Evolutionary conservation across 306 rosid genomes (phyloP).

Genomic region (Sphenostylis stenocarpa): DNA sequence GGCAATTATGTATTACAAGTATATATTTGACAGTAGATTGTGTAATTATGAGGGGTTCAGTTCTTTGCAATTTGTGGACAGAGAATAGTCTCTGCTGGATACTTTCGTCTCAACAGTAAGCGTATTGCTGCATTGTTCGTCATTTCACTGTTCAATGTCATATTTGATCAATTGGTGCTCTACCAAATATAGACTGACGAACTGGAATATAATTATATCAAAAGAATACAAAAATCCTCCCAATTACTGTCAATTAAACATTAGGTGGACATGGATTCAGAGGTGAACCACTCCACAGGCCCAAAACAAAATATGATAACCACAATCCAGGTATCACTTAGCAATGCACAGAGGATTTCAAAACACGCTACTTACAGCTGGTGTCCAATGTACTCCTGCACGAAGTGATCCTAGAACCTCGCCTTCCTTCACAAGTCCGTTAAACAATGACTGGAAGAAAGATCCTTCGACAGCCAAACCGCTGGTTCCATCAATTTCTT

Average conservation of each 20-base stretch:
- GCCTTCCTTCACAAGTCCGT: conserved; percentile 79
- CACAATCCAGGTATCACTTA: not conserved
- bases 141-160: not conserved
- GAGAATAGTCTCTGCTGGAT: not conserved
- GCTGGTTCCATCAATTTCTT: conserved; percentile 80
- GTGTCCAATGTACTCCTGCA: conserved; percentile 98
- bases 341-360: conserved; percentile 5
- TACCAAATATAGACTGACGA: not conserved
- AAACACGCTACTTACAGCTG: conserved; percentile 68
- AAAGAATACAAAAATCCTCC: conserved; percentile 9
- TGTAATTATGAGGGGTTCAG: not conserved
- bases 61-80: not conserved
- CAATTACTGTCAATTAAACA: conserved; percentile 11
- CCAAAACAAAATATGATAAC: conserved; percentile 22
- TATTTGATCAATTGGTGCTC: not conserved
- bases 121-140: not conserved
- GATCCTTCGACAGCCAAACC: conserved; percentile 86
- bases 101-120: not conserved
- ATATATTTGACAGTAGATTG: not conserved
- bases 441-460: conserved; percentile 87
- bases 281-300: conserved; percentile 4
- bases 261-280: not conserved
- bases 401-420: conserved; percentile 88
- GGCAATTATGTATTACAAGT: not conserved
- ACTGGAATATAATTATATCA: not conserved